These are phyloP conservation scores for Daldinia childiae DNA, from an alignment of 495 filamentous ascomycete species.

Conservation along the genomic window DNA sequence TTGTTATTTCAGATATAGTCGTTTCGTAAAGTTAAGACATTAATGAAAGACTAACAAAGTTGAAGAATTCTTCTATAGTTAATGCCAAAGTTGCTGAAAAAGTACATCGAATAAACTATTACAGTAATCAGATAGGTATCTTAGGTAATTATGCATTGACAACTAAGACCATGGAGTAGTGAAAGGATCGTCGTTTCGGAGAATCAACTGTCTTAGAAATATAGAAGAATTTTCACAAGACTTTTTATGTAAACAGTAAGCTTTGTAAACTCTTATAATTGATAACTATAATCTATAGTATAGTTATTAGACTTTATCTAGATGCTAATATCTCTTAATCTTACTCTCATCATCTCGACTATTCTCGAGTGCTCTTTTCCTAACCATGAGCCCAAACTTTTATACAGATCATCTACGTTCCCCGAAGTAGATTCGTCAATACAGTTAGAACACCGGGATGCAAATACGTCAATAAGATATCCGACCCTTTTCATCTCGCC, in stretches of 20 bases:
- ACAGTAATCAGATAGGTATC: too few relatives aligned
- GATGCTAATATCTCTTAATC: not conserved
- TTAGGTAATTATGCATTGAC: too few relatives aligned
- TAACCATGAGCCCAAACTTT: not conserved
- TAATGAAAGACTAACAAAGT: too few relatives aligned
- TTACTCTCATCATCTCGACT: conserved; percentile 1
- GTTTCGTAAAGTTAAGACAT: not conserved
- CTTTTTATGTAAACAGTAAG: not conserved
- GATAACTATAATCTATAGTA: not conserved
- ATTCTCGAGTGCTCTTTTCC: not conserved
- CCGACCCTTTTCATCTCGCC: conserved; percentile 3
- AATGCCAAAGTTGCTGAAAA: too few relatives aligned
- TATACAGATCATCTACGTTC: not conserved
- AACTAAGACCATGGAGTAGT: not conserved
- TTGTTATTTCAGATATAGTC: not conserved
- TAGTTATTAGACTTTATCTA: not conserved
- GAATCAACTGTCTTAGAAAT: not conserved
- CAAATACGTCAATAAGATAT: not conserved
- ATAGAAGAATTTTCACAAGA: not conserved
- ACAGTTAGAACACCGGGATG: not conserved
- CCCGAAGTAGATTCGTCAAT: not conserved
- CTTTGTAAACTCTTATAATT: not conserved
- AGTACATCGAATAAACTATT: too few relatives aligned
- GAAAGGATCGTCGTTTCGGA: not conserved
- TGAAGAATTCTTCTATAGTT: too few relatives aligned